Evolutionary conservation across 176 grass and related monocot genomes (phyloP).

Genomic region (Miscanthus lutarioriparius): DNA sequence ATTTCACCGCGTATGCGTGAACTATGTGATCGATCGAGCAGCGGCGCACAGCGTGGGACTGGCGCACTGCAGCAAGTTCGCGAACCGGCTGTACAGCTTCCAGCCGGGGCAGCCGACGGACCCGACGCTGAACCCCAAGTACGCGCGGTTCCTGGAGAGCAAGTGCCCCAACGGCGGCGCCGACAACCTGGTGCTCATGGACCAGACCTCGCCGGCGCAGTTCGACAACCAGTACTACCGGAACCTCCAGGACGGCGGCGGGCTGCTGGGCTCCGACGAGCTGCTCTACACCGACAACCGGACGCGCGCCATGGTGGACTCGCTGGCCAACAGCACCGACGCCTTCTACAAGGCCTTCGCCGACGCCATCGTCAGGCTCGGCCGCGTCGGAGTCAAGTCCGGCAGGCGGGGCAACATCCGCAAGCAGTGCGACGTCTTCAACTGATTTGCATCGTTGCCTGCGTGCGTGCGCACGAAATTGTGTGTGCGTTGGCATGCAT

Average conservation of each 20-base stretch:
- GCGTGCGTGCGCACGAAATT: not conserved
- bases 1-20: too few species aligned
- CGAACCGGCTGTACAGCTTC: conserved; percentile 44
- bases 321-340: conserved; percentile 43
- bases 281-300: conserved; percentile 68
- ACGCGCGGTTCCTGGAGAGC: conserved; percentile 50
- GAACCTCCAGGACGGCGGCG: conserved; percentile 68
- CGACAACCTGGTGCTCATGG: conserved; percentile 51
- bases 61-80: conserved; percentile 73
- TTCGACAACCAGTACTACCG: conserved; percentile 93
- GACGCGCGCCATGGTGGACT: conserved; percentile 48
- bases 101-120: conserved; percentile 32
- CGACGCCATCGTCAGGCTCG: conserved; percentile 57
- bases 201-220: conserved; percentile 57
- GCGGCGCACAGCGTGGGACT: conserved; percentile 72
- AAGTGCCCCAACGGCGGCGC: conserved; percentile 45
- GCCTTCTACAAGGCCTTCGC: conserved; percentile 63
- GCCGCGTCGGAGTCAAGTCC: conserved; percentile 79
- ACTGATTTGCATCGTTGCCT: conserved; percentile 27
- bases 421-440: conserved; percentile 63
- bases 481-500: conserved; percentile 6
- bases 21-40: not conserved
- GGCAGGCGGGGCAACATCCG: conserved; percentile 68
- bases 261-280: conserved; percentile 64
- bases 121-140: conserved; percentile 52